Evolutionary conservation across 192 early-diverging fungal species (phyloP).

Genomic region (Backusella morwellensis): DNA sequence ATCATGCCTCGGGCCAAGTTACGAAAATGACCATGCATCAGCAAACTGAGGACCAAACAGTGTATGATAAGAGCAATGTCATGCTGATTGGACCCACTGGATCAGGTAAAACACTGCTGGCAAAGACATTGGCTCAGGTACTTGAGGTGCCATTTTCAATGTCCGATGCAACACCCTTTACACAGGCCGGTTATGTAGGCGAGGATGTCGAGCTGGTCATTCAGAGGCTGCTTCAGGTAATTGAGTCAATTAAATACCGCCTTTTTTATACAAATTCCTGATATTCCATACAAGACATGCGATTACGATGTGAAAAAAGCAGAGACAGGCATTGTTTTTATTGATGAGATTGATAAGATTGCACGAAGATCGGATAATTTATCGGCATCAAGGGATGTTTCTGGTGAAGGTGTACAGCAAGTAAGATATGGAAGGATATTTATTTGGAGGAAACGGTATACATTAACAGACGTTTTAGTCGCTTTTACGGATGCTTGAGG

Average conservation of each 20-base stretch:
- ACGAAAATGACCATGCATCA: not conserved
- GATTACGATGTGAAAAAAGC: conserved; percentile 85
- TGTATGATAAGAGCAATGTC: conserved; percentile 88
- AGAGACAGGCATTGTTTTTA: conserved; percentile 85
- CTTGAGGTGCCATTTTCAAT: conserved; percentile 85
- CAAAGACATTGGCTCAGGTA: conserved; percentile 77
- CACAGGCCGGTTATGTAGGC: conserved; percentile 88
- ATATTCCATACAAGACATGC: conserved; percentile 49
- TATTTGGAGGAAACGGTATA: not conserved
- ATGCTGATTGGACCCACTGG: conserved; percentile 84
- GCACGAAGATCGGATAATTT: conserved; percentile 71
- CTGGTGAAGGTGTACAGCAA: conserved; percentile 91
- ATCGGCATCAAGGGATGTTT: conserved; percentile 79
- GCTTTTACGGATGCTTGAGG: conserved; percentile 83
- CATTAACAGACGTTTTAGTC: conserved; percentile 10
- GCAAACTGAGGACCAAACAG: conserved; percentile 32
- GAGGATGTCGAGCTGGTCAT: conserved; percentile 91
- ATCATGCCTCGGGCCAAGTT: not conserved
- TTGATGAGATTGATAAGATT: conserved; percentile 93
- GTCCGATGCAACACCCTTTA: conserved; percentile 86
- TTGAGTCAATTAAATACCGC: not conserved
- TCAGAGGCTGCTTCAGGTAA: conserved; percentile 72
- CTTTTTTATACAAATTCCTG: not conserved
- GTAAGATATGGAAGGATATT: not conserved
- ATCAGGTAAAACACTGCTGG: conserved; percentile 79